These are phyloP conservation scores for Trebouxia gelatinosa DNA, from an alignment of 163 green algal species.

Conservation along the genomic window DNA sequence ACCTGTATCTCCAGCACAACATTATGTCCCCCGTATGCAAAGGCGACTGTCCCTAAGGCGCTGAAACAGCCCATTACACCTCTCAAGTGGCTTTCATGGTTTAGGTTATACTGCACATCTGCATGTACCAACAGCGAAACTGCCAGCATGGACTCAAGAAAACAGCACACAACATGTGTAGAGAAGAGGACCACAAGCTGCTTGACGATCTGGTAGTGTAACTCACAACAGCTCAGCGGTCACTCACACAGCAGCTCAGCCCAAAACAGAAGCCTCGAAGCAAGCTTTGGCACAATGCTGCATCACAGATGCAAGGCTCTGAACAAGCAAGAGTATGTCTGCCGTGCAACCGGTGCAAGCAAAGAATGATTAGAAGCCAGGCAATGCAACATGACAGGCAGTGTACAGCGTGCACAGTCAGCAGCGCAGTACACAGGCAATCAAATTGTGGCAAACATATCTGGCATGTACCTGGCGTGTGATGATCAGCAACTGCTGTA, in stretches of 20 bases:
- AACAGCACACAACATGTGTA: background rate
- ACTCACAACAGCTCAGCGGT: too few relatives aligned
- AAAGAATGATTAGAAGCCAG: too few relatives aligned
- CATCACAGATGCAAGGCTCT: too few relatives aligned
- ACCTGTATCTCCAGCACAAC: slow-evolving; percentile 55
- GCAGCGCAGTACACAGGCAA: too few relatives aligned
- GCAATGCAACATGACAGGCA: too few relatives aligned
- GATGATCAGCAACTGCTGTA: slow-evolving; percentile 17
- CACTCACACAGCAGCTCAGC: too few relatives aligned
- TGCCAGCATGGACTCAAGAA: background rate
- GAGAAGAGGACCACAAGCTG: background rate
- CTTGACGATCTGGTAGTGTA: too few relatives aligned
- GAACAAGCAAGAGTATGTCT: too few relatives aligned
- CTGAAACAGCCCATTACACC: slow-evolving; percentile 52
- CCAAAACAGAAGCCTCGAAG: too few relatives aligned
- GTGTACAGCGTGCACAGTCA: background rate
- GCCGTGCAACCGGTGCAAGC: too few relatives aligned
- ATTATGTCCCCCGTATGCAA: slow-evolving; percentile 46
- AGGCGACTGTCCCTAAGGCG: slow-evolving; percentile 48
- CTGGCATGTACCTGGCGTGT: background rate
- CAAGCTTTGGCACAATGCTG: too few relatives aligned
- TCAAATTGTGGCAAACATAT: too few relatives aligned
- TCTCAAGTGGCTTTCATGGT: slow-evolving; percentile 4
- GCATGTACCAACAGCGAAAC: background rate
- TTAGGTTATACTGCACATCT: slow-evolving; percentile 19